A percentile compares a stretch with the other conserved stretches of the same genome.
Conservation (phyloP, 2,329 filamentous ascomycete genomes). For the Pestalotiopsis fici region DNA sequence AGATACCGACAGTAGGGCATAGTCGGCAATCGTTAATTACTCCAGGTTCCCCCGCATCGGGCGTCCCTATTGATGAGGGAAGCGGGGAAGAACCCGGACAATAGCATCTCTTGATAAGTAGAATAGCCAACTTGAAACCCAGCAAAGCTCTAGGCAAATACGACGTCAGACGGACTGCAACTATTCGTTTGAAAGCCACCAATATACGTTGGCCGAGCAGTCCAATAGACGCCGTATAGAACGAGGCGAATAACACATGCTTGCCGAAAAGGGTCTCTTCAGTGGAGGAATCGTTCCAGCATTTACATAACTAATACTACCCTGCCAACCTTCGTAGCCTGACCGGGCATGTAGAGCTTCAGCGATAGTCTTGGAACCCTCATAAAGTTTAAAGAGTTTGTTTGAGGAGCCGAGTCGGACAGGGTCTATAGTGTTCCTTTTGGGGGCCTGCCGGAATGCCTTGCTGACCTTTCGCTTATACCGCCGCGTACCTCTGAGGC, state of each 20-base stretch:
- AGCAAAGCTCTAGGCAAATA: background rate
- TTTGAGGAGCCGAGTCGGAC: background rate
- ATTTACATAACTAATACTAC: slow-evolving; percentile 6
- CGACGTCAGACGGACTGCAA: background rate
- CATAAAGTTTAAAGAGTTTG: background rate
- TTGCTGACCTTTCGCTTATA: background rate
- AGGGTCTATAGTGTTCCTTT: background rate
- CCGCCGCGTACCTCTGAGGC: background rate
- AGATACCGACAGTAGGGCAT: background rate
- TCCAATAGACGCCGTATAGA: background rate
- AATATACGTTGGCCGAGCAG: background rate
- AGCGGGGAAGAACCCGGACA: background rate
- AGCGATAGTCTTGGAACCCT: background rate
- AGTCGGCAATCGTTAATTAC: background rate
- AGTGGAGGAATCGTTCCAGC: background rate
- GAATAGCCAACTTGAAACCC: background rate
- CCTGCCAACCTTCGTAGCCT: background rate
- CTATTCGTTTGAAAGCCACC: background rate
- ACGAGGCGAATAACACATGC: background rate
- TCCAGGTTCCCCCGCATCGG: background rate
- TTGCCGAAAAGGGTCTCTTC: background rate
- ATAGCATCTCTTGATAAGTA: background rate
- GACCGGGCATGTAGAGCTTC: background rate
- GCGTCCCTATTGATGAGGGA: background rate
- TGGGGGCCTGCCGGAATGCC: background rate